Evolutionary conservation across 352 stramenopile genomes (phyloP).

Genomic region (Pythium rishiriense): DNA sequence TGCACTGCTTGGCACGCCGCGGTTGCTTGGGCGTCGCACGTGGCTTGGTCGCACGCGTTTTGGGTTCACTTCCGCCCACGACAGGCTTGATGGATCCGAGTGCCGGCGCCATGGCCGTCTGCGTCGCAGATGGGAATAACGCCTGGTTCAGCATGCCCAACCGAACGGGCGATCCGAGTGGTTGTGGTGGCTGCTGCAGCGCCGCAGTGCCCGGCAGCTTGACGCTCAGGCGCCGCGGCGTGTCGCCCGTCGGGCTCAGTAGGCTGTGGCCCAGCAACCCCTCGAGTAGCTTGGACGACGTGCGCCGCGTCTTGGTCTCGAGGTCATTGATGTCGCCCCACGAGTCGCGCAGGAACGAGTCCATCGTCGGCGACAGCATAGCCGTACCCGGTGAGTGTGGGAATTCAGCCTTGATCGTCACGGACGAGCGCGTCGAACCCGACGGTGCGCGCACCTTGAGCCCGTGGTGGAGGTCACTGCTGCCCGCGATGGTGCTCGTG

Average conservation of each 20-base stretch:
- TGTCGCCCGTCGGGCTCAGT: constrained; percentile 9
- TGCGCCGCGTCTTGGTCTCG: constrained; percentile 25
- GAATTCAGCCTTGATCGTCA: constrained; percentile 43
- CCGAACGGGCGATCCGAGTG: neutral
- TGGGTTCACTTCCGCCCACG: neutral
- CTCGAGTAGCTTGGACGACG: constrained; percentile 32
- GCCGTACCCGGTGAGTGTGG: constrained; percentile 28
- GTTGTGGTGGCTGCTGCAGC: neutral
- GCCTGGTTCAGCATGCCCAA: neutral
- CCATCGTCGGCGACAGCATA: constrained; percentile 56
- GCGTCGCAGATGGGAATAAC: neutral
- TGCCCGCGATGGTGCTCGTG: neutral
- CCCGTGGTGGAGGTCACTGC: constrained; percentile 5
- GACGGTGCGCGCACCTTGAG: constrained; percentile 37
- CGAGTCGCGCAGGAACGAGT: constrained; percentile 59
- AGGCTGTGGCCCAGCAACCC: constrained; percentile 17
- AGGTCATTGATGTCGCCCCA: constrained; percentile 51
- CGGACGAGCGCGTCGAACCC: constrained; percentile 23
- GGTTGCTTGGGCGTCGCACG: constrained; percentile 24
- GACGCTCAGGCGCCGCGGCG: constrained; percentile 18
- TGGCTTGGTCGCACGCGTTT: neutral
- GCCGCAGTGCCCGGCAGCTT: constrained; percentile 12
- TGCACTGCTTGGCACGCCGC: constrained; percentile 65
- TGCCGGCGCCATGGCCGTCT: neutral
- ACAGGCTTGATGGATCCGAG: neutral